These are phyloP conservation scores for Gossypium anomalum DNA, from an alignment of 345 rosid species.

Conservation along the genomic window DNA sequence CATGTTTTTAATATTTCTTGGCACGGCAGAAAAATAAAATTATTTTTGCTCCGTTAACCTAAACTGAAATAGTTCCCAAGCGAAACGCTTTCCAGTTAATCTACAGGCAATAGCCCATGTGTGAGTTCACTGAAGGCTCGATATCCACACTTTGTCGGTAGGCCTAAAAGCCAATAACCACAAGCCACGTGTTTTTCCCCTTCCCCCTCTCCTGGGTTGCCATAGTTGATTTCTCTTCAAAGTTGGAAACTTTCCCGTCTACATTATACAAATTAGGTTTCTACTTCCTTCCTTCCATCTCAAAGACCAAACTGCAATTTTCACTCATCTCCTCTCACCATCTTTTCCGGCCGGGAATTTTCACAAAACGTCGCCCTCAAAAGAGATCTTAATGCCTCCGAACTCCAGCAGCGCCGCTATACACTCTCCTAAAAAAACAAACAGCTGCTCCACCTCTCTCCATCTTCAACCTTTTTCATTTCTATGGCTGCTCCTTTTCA, in stretches of 20 bases:
- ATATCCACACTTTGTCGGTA: not conserved
- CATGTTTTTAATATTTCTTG: not conserved
- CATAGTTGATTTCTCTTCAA: not conserved
- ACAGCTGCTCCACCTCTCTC: conserved; percentile 37
- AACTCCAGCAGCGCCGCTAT: not conserved
- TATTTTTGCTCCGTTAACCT: not conserved
- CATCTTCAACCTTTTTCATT: conserved; percentile 32
- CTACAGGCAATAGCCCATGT: not conserved
- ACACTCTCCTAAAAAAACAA: conserved; percentile 32
- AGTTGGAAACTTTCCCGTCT: not conserved
- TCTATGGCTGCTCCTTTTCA: conserved; percentile 51
- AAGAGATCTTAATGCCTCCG: conserved; percentile 42
- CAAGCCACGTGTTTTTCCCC: too few relatives aligned
- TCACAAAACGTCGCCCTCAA: not conserved
- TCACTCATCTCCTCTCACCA: not conserved
- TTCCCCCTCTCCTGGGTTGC: not conserved
- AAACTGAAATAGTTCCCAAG: not conserved
- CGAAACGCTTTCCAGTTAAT: not conserved
- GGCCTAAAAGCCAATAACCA: too few relatives aligned
- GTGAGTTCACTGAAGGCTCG: not conserved
- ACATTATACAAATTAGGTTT: not conserved
- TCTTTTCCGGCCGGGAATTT: conserved; percentile 26
- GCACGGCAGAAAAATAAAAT: not conserved
- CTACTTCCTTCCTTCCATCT: not conserved
- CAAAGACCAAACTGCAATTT: not conserved